Percentiles rank a stretch among this genome's conserved stretches.
Conservation (phyloP, 352 stramenopile genomes). For the Elongisporangium undulatum region DNA sequence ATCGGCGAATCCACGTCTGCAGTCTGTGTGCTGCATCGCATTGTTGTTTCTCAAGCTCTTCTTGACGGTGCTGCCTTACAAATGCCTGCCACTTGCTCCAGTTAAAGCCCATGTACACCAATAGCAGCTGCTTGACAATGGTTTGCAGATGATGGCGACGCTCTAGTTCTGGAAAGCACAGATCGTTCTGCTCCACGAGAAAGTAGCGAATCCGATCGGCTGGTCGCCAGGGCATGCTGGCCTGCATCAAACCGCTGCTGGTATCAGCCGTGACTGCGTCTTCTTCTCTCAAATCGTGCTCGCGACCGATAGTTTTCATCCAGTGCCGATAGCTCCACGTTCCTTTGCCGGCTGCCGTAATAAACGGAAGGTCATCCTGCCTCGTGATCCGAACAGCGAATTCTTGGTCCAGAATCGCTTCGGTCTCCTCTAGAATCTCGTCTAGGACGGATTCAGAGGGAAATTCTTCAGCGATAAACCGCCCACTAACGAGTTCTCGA, state of each 20-base stretch:
- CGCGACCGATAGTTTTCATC: conserved; percentile 37
- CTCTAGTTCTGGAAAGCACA: conserved; percentile 38
- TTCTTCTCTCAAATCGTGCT: conserved; percentile 42
- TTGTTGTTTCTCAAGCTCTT: conserved; percentile 23
- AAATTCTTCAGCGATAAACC: conserved; percentile 24
- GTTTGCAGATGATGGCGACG: conserved; percentile 27
- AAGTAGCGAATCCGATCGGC: conserved; percentile 43
- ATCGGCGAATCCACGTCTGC: conserved; percentile 37
- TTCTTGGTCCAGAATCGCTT: conserved; percentile 31
- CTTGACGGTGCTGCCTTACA: conserved; percentile 24
- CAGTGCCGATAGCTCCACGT: conserved; percentile 38
- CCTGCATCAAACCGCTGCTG: background rate
- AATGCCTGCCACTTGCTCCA: conserved; percentile 52
- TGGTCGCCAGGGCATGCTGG: conserved; percentile 31
- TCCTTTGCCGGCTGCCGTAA: conserved; percentile 25
- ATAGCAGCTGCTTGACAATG: conserved; percentile 60
- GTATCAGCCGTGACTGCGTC: conserved; percentile 22
- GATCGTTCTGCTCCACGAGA: conserved; percentile 32
- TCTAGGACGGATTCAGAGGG: conserved; percentile 30
- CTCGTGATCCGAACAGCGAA: conserved; percentile 34
- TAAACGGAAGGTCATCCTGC: conserved; percentile 33
- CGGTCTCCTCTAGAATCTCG: conserved; percentile 45
- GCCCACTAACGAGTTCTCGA: conserved; percentile 30
- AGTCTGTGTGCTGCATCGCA: conserved; percentile 19
- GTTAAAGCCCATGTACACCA: conserved; percentile 54